phyloP scores from a whole-genome alignment of 202 grass and related monocot genomes.

The Setaria viridis region DNA sequence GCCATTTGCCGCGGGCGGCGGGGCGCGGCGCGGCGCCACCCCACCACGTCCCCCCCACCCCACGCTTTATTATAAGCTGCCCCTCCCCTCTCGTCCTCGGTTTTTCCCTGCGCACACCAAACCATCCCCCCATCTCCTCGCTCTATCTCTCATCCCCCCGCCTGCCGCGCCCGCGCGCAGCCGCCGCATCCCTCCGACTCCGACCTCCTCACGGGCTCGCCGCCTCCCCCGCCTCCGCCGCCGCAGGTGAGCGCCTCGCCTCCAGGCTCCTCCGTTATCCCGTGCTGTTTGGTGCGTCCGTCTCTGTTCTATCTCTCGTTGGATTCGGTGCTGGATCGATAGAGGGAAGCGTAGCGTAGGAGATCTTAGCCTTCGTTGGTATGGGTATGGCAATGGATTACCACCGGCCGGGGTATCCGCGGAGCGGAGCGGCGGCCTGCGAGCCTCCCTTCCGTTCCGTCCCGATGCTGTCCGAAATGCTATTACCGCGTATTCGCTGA shows the following conservation, averaged over 20 bases:
- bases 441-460: background rate
- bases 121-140: background rate
- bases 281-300: background rate
- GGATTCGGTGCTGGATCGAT: constrained; percentile 7
- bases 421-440: background rate
- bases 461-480: background rate
- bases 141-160: background rate
- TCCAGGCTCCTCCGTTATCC: background rate
- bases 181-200: background rate
- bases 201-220: background rate
- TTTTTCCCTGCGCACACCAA: constrained; percentile 21
- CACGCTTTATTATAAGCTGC: constrained; percentile 5
- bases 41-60: constrained; percentile 16
- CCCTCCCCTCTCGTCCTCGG: constrained; percentile 6
- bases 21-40: constrained; percentile 20
- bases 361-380: background rate
- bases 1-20: constrained; percentile 15
- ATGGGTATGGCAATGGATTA: background rate
- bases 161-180: background rate
- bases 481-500: background rate
- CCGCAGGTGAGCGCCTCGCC: constrained; percentile 35
- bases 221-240: background rate
- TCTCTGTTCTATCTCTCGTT: background rate
- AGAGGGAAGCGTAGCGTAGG: background rate
- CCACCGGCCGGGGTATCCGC: background rate